Percentiles rank a stretch among this genome's conserved stretches.
Evolutionary conservation across 495 filamentous ascomycete species (phyloP).

Genomic region (Podospora conica): DNA sequence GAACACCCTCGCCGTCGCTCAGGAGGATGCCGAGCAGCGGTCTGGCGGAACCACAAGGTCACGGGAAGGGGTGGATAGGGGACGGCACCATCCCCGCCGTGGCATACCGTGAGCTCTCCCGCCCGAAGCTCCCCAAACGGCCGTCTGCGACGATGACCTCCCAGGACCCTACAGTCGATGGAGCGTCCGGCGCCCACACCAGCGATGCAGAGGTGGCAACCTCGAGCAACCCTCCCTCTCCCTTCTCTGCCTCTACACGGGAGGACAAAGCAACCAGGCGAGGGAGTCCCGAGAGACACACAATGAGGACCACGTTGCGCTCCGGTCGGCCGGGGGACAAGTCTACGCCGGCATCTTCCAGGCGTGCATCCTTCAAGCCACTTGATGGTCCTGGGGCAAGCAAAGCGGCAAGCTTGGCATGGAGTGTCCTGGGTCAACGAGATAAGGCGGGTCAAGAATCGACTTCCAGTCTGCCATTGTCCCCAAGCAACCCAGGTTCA

Average conservation of each 20-base stretch:
- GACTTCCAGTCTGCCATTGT: slow-evolving; percentile 7
- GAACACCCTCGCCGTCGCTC: slow-evolving; percentile 9
- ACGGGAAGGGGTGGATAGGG: slow-evolving; percentile 59
- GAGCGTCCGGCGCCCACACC: slow-evolving; percentile 29
- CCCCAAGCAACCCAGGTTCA: slow-evolving; percentile 18
- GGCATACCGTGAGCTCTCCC: slow-evolving; percentile 68
- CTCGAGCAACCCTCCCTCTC: slow-evolving; percentile 12
- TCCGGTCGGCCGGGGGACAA: slow-evolving; percentile 54
- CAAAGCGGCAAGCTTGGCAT: slow-evolving; percentile 84
- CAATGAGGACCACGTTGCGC: slow-evolving; percentile 79
- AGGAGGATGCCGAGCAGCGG: not conserved
- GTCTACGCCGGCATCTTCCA: slow-evolving; percentile 46
- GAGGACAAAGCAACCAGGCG: slow-evolving; percentile 51
- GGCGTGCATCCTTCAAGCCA: slow-evolving; percentile 22
- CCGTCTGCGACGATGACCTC: slow-evolving; percentile 33
- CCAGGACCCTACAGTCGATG: slow-evolving; percentile 47
- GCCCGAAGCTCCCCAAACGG: slow-evolving; percentile 58
- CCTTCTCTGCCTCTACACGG: slow-evolving; percentile 15
- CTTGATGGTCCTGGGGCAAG: slow-evolving; percentile 53
- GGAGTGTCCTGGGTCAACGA: slow-evolving; percentile 48
- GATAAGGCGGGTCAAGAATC: slow-evolving; percentile 8
- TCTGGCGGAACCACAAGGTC: slow-evolving; percentile 23
- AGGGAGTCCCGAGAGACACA: slow-evolving; percentile 76
- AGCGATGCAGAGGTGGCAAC: slow-evolving; percentile 26
- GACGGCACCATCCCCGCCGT: slow-evolving; percentile 75